Conservation (phyloP, 345 rosid genomes). For the Eutrema heterophyllum region DNA sequence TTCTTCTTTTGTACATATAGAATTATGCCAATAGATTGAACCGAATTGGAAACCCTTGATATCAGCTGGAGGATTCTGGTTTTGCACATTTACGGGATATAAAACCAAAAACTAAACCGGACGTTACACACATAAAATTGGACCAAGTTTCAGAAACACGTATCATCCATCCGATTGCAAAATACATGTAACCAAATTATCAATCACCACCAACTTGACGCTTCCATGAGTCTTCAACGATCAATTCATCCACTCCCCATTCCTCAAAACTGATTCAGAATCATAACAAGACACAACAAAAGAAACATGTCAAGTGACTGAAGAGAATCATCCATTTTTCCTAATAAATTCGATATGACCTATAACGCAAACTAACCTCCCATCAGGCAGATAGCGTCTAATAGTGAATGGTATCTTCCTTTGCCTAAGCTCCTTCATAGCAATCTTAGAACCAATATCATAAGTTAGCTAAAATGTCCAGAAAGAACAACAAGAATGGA, state of each 20-base stretch:
- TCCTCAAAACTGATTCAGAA: conserved; percentile 56
- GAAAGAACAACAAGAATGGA: neutral
- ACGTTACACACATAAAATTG: neutral
- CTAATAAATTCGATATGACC: neutral
- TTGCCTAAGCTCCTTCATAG: conserved; percentile 87
- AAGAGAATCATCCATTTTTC: neutral
- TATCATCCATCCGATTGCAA: neutral
- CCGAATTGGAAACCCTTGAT: neutral
- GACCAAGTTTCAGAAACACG: neutral
- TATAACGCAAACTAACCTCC: conserved; percentile 50
- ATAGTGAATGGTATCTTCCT: conserved; percentile 87
- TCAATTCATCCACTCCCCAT: conserved; percentile 88
- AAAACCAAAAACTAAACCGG: neutral
- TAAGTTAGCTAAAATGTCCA: neutral
- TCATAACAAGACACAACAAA: neutral
- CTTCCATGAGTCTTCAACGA: conserved; percentile 94
- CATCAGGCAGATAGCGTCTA: conserved; percentile 73
- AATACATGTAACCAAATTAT: conserved; percentile 5
- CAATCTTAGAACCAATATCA: conserved; percentile 47
- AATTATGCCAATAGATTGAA: neutral
- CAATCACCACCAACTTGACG: conserved; percentile 90
- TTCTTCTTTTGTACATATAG: too few relatives aligned
- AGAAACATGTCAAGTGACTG: neutral
- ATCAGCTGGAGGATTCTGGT: neutral
- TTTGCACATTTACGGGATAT: neutral